phyloP scores from a whole-genome alignment of 2,329 filamentous ascomycete species.

The Fusarium napiforme region DNA sequence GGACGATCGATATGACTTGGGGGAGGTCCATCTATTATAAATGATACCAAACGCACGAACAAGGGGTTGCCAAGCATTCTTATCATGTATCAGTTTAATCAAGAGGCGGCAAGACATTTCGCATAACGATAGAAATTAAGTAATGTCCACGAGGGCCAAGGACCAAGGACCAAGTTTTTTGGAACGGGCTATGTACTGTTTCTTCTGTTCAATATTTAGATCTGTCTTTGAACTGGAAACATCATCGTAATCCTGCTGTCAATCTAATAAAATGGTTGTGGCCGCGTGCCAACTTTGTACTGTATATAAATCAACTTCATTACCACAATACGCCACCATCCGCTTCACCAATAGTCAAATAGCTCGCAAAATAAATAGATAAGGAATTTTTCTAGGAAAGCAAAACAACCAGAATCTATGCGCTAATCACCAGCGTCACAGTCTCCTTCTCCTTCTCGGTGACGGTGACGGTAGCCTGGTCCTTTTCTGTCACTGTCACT shows the following conservation, averaged over 20 bases:
- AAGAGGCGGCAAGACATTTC: neutral
- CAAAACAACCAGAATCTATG: slow-evolving; percentile 18
- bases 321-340: slow-evolving; percentile 30
- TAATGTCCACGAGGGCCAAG: neutral
- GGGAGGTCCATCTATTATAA: slow-evolving; percentile 9
- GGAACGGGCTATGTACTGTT: neutral
- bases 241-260: neutral
- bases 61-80: slow-evolving; percentile 1
- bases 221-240: neutral
- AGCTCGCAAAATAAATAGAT: neutral
- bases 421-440: slow-evolving; percentile 48
- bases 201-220: neutral
- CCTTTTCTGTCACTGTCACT: slow-evolving; percentile 50
- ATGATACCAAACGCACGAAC: slow-evolving; percentile 8
- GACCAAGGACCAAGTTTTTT: neutral
- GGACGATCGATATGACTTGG: slow-evolving; percentile 10
- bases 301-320: slow-evolving; percentile 28
- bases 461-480: slow-evolving; percentile 48
- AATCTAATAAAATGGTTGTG: slow-evolving; percentile 1
- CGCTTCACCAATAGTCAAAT: neutral
- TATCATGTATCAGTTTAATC: neutral
- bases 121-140: neutral
- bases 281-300: neutral
- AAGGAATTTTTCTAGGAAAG: neutral
- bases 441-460: slow-evolving; percentile 48